Evolutionary conservation across 345 rosid genomes (phyloP), one percentile per base, ranked within the genome.

Genomic region (Physaria fendleri): DNA sequence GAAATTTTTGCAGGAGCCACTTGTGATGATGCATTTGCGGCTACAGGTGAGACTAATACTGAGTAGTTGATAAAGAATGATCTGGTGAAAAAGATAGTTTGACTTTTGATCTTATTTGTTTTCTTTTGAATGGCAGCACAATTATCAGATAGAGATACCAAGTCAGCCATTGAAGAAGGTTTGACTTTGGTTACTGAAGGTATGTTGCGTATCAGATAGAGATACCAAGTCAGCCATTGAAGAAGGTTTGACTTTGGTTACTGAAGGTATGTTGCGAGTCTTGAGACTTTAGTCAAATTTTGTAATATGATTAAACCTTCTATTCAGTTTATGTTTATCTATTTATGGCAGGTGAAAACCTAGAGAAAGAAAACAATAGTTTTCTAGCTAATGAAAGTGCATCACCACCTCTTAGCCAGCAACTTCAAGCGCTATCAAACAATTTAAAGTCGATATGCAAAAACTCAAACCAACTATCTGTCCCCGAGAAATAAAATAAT

Each of bases 371-470:
- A 69, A 86, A 82, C 72, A 66, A 50, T 5, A 20, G 15, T 48
- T 21, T 38, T 20, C 34, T 74, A 13, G 57, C 62, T 49, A 63
- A 78, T 20, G 59, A 55, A 57, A 68, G 41, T 59, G 44, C 35
- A 44, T 82, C 90, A 23, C 92, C 92, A 18, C 85, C 82, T 1
- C 61, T 86, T 14, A 79, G 82, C 66, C 39, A 71, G 30, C 74
- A 73, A 30, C 66, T 89, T 47, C 79, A 69, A 28, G 83, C 82
- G 50, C 18, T 86, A 55, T 77, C 85, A 4, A 84, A 77, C 48
- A 78, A 42, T 52, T 32, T 86, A 79, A 86, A 82, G 68, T 64
- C 59, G 2, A 55, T 89, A 14, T 71, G 55, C 52, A 69, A 76
- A 35, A 65, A 75, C 21, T 69, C 81, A 29, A 30, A 13, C 14